Percentiles rank a stretch among this genome's conserved stretches.
These are phyloP conservation scores for Lactifluus echinatus DNA, from an alignment of 768 basidiomycete species.

Conservation along the genomic window DNA sequence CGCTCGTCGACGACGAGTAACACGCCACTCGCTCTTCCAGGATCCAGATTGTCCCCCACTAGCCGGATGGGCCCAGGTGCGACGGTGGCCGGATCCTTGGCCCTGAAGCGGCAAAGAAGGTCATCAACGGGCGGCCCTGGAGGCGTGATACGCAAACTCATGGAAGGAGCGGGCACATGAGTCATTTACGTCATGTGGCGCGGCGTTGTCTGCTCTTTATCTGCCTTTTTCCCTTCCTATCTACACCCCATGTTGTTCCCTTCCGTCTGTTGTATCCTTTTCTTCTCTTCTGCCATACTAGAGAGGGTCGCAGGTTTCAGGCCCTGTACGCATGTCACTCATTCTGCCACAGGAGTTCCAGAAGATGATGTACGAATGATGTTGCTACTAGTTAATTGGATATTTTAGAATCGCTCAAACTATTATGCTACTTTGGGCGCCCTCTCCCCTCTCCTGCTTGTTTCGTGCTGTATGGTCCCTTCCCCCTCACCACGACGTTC, in stretches of 20 bases:
- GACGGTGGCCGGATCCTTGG: constrained; percentile 22
- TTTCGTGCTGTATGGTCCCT: neutral
- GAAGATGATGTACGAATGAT: constrained; percentile 16
- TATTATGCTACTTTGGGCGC: constrained; percentile 15
- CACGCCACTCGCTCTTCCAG: constrained; percentile 38
- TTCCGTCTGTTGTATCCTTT: constrained; percentile 6
- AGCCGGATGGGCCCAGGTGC: constrained; percentile 26
- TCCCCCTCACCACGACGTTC: neutral
- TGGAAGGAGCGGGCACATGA: constrained; percentile 13
- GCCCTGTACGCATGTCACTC: constrained; percentile 12
- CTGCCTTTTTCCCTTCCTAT: neutral
- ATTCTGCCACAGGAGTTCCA: constrained; percentile 11
- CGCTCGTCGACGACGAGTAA: constrained; percentile 61
- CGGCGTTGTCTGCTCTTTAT: neutral
- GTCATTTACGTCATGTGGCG: neutral
- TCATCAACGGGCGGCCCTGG: constrained; percentile 36
- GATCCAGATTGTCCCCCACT: constrained; percentile 33
- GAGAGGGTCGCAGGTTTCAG: constrained; percentile 3
- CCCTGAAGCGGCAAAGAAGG: constrained; percentile 78
- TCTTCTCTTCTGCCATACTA: neutral
- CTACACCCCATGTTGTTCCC: constrained; percentile 6
- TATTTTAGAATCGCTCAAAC: constrained; percentile 16
- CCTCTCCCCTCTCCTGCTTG: neutral
- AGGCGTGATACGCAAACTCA: constrained; percentile 9
- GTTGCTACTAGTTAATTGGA: constrained; percentile 15